Conservation (phyloP, 106 monocot genomes). For the Dioscorea alata region DNA sequence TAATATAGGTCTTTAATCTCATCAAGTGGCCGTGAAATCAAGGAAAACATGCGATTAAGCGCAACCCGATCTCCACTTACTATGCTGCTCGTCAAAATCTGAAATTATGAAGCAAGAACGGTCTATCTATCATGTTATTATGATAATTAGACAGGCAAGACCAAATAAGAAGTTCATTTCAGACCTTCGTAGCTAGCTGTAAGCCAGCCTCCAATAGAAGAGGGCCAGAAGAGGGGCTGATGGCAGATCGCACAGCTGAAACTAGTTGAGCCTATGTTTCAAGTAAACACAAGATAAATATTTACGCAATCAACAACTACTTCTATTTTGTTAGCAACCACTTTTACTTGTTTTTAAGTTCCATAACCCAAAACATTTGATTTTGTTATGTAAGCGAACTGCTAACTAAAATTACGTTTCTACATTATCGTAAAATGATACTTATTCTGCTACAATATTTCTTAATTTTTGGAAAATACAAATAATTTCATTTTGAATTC, state of each 20-base stretch:
- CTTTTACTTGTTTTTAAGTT: too few species aligned
- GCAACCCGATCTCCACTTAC: conserved; percentile 79
- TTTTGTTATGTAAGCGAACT: too few species aligned
- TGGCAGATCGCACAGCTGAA: conserved; percentile 86
- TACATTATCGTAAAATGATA: too few species aligned
- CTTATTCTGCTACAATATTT: too few species aligned
- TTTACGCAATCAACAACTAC: not conserved
- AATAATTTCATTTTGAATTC: too few species aligned
- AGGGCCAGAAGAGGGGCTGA: conserved; percentile 73
- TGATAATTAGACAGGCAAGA: too few species aligned
- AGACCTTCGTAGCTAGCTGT: conserved; percentile 81
- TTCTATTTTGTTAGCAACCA: not conserved
- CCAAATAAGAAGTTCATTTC: conserved; percentile 1
- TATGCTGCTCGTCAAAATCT: conserved; percentile 85
- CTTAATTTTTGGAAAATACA: too few species aligned
- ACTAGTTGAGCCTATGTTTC: conserved; percentile 85
- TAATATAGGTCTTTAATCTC: conserved; percentile 87
- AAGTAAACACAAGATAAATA: not conserved
- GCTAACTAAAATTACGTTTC: too few species aligned
- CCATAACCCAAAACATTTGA: too few species aligned
- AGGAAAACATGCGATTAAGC: conserved; percentile 74
- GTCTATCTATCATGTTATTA: not conserved
- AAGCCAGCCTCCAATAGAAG: conserved; percentile 93
- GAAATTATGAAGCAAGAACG: conserved; percentile 17
- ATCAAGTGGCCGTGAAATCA: conserved; percentile 75